Evolutionary conservation across 345 rosid species (phyloP).

Genomic region (Acer negundo): DNA sequence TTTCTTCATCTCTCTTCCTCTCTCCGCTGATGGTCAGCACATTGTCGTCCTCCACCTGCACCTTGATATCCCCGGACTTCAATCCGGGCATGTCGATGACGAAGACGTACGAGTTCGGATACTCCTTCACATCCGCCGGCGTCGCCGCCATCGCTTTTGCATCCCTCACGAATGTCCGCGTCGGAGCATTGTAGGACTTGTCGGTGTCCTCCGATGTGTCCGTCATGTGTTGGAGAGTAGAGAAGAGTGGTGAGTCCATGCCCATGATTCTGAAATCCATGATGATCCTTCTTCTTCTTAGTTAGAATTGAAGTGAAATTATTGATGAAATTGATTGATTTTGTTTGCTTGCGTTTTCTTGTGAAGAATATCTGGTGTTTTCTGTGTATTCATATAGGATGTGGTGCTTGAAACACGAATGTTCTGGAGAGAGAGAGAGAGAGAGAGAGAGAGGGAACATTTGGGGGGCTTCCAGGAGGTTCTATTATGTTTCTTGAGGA

Average conservation of each 20-base stretch:
- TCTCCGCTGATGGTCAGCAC: constrained; percentile 28
- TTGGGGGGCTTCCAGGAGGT: background rate
- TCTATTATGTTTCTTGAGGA: background rate
- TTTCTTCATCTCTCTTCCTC: constrained; percentile 18
- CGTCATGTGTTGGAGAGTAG: constrained; percentile 53
- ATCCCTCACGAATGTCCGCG: constrained; percentile 57
- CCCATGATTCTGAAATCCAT: constrained; percentile 55
- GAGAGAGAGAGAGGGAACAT: background rate
- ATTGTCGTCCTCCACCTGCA: constrained; percentile 15
- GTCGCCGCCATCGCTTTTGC: constrained; percentile 29
- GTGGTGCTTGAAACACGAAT: background rate
- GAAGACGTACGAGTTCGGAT: constrained; percentile 4
- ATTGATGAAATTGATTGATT: background rate
- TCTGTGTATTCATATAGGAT: constrained; percentile 2
- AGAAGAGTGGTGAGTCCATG: constrained; percentile 42
- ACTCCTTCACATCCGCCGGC: constrained; percentile 23
- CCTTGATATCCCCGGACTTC: constrained; percentile 19
- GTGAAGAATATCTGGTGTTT: fast-evolving
- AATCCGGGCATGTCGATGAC: constrained; percentile 31
- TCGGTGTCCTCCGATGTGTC: constrained; percentile 47
- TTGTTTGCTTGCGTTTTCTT: background rate
- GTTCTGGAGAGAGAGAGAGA: constrained; percentile 17
- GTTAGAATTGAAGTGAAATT: background rate
- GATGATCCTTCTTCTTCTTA: too few species aligned
- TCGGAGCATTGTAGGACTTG: constrained; percentile 39